These are phyloP conservation scores for Orbilia ellipsospora DNA, from an alignment of 2,329 filamentous ascomycete genomes.

Conservation along the genomic window DNA sequence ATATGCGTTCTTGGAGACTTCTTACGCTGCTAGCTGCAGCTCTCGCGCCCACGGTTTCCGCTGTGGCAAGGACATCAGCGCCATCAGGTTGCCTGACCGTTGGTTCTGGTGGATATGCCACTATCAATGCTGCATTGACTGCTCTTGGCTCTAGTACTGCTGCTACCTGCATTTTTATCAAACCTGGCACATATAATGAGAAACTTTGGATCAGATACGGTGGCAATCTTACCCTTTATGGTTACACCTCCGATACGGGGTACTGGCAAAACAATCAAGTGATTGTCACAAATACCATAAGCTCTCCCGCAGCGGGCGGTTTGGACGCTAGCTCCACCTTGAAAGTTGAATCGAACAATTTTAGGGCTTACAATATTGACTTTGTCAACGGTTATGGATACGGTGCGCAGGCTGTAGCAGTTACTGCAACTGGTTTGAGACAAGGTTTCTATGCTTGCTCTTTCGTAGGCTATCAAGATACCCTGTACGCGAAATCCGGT, in stretches of 20 bases:
- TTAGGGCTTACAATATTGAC: slow-evolving; percentile 62
- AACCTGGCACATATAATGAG: slow-evolving; percentile 61
- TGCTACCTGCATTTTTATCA: slow-evolving; percentile 61
- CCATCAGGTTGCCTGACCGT: slow-evolving; percentile 26
- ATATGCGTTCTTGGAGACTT: slow-evolving; percentile 12
- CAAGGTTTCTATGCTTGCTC: slow-evolving; percentile 62
- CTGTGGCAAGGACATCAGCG: slow-evolving; percentile 26
- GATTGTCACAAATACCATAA: slow-evolving; percentile 61
- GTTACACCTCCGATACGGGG: slow-evolving; percentile 59
- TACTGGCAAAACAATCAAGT: slow-evolving; percentile 61
- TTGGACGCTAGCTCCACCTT: slow-evolving; percentile 61
- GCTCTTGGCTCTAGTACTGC: slow-evolving; percentile 58
- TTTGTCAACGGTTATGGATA: slow-evolving; percentile 61
- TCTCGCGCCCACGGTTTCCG: slow-evolving; percentile 18
- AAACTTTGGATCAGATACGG: slow-evolving; percentile 60
- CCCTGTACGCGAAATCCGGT: slow-evolving; percentile 61
- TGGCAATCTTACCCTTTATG: slow-evolving; percentile 60
- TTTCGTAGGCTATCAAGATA: slow-evolving; percentile 62
- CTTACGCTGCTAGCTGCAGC: slow-evolving; percentile 6
- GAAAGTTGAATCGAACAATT: slow-evolving; percentile 59
- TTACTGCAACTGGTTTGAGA: slow-evolving; percentile 59
- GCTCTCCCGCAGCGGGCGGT: slow-evolving; percentile 60
- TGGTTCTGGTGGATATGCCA: slow-evolving; percentile 59
- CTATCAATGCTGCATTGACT: slow-evolving; percentile 59
- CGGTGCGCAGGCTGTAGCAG: slow-evolving; percentile 61